Conservation (phyloP, 495 filamentous ascomycete genomes). For the Aspergillus steynii region DNA sequence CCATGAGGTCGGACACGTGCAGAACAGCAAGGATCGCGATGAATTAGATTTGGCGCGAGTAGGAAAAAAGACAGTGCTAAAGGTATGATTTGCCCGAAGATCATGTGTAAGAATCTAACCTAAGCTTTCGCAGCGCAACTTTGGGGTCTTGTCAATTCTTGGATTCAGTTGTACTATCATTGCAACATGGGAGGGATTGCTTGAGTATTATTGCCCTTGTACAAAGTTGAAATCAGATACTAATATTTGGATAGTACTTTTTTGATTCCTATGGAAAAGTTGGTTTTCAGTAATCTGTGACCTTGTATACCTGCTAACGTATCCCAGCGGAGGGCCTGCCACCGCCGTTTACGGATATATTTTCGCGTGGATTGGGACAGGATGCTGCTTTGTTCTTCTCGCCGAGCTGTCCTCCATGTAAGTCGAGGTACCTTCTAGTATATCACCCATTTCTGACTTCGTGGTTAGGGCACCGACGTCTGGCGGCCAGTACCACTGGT, state of each 20-base stretch:
- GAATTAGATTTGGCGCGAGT: constrained; percentile 44
- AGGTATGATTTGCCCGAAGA: background rate
- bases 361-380: constrained; percentile 45
- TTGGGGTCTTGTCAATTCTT: constrained; percentile 49
- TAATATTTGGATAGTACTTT: background rate
- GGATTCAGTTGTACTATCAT: constrained; percentile 53
- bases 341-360: constrained; percentile 54
- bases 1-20: constrained; percentile 14
- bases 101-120: background rate
- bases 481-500: constrained; percentile 57
- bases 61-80: constrained; percentile 53
- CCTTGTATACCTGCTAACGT: constrained; percentile 25
- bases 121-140: constrained; percentile 39
- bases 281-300: constrained; percentile 30
- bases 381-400: constrained; percentile 30
- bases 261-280: constrained; percentile 14
- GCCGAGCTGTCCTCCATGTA: constrained; percentile 47
- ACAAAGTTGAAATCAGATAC: constrained; percentile 25
- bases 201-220: background rate
- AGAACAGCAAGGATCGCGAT: constrained; percentile 31
- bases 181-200: constrained; percentile 50
- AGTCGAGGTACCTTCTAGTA: background rate
- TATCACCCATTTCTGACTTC: background rate
- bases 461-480: constrained; percentile 45
- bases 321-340: constrained; percentile 47